Percentiles rank a stretch among this genome's conserved stretches.
Evolutionary conservation across 2,329 filamentous ascomycete genomes (phyloP).

Genomic region (Blastomyces percursus): DNA sequence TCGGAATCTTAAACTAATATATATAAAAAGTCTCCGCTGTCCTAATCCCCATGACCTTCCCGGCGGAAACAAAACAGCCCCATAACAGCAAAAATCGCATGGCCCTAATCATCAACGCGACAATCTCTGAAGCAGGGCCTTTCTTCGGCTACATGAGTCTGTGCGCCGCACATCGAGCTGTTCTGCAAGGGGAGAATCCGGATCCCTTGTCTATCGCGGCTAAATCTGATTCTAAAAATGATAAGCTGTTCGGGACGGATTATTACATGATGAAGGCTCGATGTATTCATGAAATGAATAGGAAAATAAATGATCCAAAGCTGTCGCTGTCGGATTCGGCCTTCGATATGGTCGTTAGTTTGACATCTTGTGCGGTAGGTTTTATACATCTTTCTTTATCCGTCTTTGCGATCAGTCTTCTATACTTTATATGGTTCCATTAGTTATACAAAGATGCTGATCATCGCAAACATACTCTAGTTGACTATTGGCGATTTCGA

Average conservation of each 20-base stretch:
- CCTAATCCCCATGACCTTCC: constrained; percentile 32
- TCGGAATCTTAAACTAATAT: not conserved
- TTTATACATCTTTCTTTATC: not conserved
- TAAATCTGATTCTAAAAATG: constrained; percentile 9
- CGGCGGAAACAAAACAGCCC: constrained; percentile 21
- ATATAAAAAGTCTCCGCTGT: constrained; percentile 23
- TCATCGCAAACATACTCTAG: constrained; percentile 12
- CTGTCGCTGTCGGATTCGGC: constrained; percentile 23
- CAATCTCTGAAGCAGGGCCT: constrained; percentile 27
- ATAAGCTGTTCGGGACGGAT: constrained; percentile 24
- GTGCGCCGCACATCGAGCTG: constrained; percentile 30
- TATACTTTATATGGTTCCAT: not conserved
- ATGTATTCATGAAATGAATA: constrained; percentile 26
- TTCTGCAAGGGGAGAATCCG: constrained; percentile 21
- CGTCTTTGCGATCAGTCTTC: not conserved
- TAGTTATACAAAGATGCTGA: not conserved
- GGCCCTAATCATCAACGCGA: constrained; percentile 23
- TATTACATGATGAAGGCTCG: constrained; percentile 31
- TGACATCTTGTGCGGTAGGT: constrained; percentile 28
- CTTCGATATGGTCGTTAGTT: constrained; percentile 29
- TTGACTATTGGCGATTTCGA: constrained; percentile 29
- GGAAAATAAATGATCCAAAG: constrained; percentile 22
- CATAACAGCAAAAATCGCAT: constrained; percentile 18
- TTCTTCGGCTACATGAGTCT: constrained; percentile 33
- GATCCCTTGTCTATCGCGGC: constrained; percentile 9